phyloP scores from a whole-genome alignment of 441 rosid species.

The Jatropha multifida region DNA sequence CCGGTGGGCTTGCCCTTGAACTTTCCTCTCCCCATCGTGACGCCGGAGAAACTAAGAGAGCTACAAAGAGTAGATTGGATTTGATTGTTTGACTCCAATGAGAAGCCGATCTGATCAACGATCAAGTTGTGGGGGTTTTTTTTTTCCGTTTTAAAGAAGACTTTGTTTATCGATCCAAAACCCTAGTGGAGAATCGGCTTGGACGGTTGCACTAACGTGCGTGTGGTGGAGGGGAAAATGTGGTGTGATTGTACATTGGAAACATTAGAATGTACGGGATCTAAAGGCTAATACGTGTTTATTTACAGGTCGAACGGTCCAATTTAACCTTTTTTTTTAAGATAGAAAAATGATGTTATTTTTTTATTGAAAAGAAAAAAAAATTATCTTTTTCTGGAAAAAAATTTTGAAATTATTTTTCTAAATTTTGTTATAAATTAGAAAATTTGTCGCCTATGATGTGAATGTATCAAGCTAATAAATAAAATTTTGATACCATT shows the following conservation, averaged over 20 bases:
- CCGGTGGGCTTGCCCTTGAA: conserved; percentile 99
- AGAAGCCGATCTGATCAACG: background rate
- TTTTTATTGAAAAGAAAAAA: too few relatives aligned
- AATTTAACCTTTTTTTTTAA: too few relatives aligned
- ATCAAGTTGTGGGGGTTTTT: background rate
- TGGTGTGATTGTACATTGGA: background rate
- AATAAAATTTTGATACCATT: too few relatives aligned
- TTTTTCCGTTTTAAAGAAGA: background rate
- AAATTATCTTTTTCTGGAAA: too few relatives aligned
- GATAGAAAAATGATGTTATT: too few relatives aligned
- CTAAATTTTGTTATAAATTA: too few relatives aligned
- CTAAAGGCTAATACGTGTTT: background rate
- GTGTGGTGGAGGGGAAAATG: background rate
- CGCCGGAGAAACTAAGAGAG: background rate
- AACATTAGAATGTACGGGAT: too few relatives aligned
- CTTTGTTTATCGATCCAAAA: background rate
- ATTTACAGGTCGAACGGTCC: background rate
- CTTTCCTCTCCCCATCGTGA: conserved; percentile 89
- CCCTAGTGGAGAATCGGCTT: conserved; percentile 1
- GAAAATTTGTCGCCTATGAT: too few relatives aligned
- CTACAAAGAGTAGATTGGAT: background rate
- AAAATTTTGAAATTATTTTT: too few relatives aligned
- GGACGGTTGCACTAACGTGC: background rate
- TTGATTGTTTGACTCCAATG: background rate
- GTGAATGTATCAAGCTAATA: too few relatives aligned